Conservation (phyloP, 257 asterid species). For the Solanum sparsipilum region DNA sequence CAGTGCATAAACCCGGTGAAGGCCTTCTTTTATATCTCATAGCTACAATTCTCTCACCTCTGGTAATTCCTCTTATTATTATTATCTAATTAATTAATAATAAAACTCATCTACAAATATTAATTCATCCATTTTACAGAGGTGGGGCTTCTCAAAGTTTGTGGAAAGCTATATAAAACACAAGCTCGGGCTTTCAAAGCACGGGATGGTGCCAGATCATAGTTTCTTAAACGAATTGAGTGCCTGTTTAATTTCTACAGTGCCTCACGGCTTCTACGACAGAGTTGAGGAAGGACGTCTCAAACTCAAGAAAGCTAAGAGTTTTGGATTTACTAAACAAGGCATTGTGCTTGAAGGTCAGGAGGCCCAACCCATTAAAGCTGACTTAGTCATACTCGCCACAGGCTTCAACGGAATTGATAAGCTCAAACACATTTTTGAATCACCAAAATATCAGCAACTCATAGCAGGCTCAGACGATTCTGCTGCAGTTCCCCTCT, state of each 20-base stretch:
- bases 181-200: slow-evolving; percentile 20
- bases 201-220: slow-evolving; percentile 34
- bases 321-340: slow-evolving; percentile 22
- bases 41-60: slow-evolving; percentile 31
- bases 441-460: slow-evolving; percentile 14
- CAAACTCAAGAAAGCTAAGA: slow-evolving; percentile 19
- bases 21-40: slow-evolving; percentile 24
- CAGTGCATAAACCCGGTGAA: slow-evolving; percentile 41
- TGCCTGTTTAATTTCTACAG: slow-evolving; percentile 19
- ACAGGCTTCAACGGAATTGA: slow-evolving; percentile 35
- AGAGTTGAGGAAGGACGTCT: slow-evolving; percentile 41
- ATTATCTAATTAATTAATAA: background rate
- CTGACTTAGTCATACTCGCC: slow-evolving; percentile 35
- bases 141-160: slow-evolving; percentile 37
- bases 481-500: slow-evolving; percentile 16
- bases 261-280: slow-evolving; percentile 38
- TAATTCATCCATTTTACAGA: slow-evolving; percentile 7
- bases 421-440: slow-evolving; percentile 26
- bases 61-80: slow-evolving; percentile 15
- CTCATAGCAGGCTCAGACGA: slow-evolving; percentile 11
- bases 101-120: no score
- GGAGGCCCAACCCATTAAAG: slow-evolving; percentile 6
- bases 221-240: slow-evolving; percentile 25
- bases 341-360: slow-evolving; percentile 25
- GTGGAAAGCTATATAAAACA: slow-evolving; percentile 23